Evolutionary conservation across 2,329 filamentous ascomycete genomes (phyloP), one percentile per base, ranked within the genome.

Genomic region (Fusarium torreyae): DNA sequence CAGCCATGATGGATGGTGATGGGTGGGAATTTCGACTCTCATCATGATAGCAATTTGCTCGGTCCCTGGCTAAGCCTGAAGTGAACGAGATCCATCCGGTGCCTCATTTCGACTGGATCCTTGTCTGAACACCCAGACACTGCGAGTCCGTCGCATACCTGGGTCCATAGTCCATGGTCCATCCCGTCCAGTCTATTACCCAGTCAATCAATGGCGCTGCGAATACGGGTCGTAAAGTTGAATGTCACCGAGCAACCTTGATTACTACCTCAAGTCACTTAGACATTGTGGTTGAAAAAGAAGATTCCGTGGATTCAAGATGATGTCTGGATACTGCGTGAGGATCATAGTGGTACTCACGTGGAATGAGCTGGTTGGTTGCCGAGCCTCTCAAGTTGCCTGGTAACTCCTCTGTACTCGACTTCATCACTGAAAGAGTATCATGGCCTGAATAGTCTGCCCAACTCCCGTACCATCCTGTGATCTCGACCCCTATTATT

Each of bases 31-130:
- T 63, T 39, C 36, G 39, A 69, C 48, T 45, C 59, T 70, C 57
- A 36, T 63, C 55, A 68, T 68, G 36, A 65, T 48, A 22, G 58
- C 52, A 70, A 70, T 68, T 70, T 70, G 57, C 62, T 51, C 61
- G 45, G 58, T 57, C 58, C 63, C 52, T 68, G 60, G 59, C 68
- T 73, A 71, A 54, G 57, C 68, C 71, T 69, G 59, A 71, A 70
- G 57, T 60, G 68, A 67, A 57, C 61, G 70, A 71, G 70, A 73
- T 72, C 70, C 70, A 73, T 73, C 45, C 34, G 39, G 60, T 53
- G 48, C 57, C 69, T 73, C 71, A 73, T 73, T 74, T 73, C 71
- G 66, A 72, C 63, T 70, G 61, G 57, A 57, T 66, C 68, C 68
- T 54, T 57, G 66, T 53, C 58, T 40, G 42, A 54, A 50, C 50